Base-by-base conservation (phyloP, 1,284 basidiomycete species). In the Golubevia pallescens region DNA sequence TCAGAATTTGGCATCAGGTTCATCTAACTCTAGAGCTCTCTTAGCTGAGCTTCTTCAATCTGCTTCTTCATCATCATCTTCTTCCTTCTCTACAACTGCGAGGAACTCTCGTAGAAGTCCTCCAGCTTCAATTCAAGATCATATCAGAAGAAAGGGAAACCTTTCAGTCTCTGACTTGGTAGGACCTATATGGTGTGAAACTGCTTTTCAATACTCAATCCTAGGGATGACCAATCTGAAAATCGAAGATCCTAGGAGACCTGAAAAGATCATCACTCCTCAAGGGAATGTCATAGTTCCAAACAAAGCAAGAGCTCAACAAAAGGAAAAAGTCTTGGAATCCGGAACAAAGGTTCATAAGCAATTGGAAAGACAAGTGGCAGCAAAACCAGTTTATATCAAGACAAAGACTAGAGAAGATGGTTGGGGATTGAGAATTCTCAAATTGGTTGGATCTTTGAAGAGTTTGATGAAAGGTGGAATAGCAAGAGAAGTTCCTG, bases 121-220 rank as follows among this genome's bases (percentile, higher is more conserved):
- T 5, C 34, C 34, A 38, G 34, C 34, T n/a, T 38, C 34, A 5
- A 4, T 38, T 38, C 34, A 38, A 38, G 34, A 38, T 5, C 61
- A 76, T 58, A 66, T 74, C 23, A 14, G 54, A 3, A 72, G 69
- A 34, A 73, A 75, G 65, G 66, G 66, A 34, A 63, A 68, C 10
- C 69, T 82, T 20, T 74, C 70, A 20, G 81, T 84, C n/a, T 73
- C 78, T 1, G 81, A 84, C 24, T 66, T 82, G 6, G 74, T 81
- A 51, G 71, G 72, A 3, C 78, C 78, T 1, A 68, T 76, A 0
- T 84, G 78, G 78, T 84, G 81, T 67, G 81, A 84, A 59, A 77
- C 75, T 65, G 68, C 67, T 54, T 77, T 68, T 32, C 72, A 70
- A 60, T 84, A 84, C 63, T 63, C 66, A 14, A 67, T 81, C 14